Base-by-base conservation (phyloP, 495 filamentous ascomycete species). In the Margaritispora aquatica region DNA sequence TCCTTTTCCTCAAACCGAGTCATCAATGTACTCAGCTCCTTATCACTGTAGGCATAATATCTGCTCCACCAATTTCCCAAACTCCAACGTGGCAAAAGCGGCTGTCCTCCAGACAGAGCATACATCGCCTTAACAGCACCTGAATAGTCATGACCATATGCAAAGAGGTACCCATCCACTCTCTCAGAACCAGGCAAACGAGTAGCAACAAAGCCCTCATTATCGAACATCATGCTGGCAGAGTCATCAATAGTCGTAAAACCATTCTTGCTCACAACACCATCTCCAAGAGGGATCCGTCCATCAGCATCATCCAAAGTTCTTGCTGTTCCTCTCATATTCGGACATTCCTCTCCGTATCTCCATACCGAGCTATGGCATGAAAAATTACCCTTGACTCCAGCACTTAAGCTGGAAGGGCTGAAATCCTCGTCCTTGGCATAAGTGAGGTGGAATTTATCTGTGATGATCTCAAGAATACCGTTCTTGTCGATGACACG, bases 21-120 rank as follows among this genome's bases (percentile, higher is more conserved):
- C 73, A 84, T 75, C 22, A 85, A 67, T 2, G 66, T 64, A 2
- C 83, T 47, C 64, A 83, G 84, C 61, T 84, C 81, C 17, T 73
- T 60, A 7, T 67, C 69, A 1, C 64, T 64, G 62, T 83, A 85
- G 1, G 70, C 71, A 63, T 84, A 75, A 64, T 84, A 85, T 11
- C 82, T 72, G 24, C 77, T 81, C 81, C 81, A 85, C 82, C 82
- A 85, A 59, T 85, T 85, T 0, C 82, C 82, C n/a, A 85, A 67
- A 0, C 76, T 71, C 70, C 73, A 85, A 10, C 81, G 74, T 0
- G 82, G 82, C 2, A 85, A 65, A 4, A 80, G 26, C 9, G 82
- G 81, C 63, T 84, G 81, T 4, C 63, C 66, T 3, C 82, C 82
- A 0, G 81, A 83, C 2, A 85, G 51, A 5, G 72, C 71, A 65